A percentile compares a stretch with the other conserved stretches of the same genome.
phyloP scores from a whole-genome alignment of 2,329 filamentous ascomycete genomes.

The Botrytis sinoallii region DNA sequence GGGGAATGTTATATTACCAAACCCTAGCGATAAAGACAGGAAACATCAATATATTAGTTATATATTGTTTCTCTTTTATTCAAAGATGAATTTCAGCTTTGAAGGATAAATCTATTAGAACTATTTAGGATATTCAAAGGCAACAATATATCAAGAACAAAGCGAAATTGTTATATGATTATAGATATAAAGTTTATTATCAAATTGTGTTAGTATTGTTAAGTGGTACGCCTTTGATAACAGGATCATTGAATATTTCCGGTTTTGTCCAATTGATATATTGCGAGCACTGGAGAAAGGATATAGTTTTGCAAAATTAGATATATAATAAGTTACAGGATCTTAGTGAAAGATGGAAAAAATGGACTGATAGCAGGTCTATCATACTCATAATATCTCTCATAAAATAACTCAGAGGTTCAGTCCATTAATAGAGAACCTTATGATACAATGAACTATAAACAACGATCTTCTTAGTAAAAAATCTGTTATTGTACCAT shows the following conservation, averaged over 20 bases:
- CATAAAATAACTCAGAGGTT: not conserved
- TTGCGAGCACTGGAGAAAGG: not conserved
- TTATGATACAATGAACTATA: slow-evolving; percentile 4
- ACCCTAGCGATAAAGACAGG: not conserved
- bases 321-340: not conserved
- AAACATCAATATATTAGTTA: not conserved
- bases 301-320: not conserved
- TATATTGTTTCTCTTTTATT: not conserved
- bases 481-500: not conserved
- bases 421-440: not conserved
- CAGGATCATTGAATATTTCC: not conserved
- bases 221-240: slow-evolving; percentile 6
- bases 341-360: not conserved
- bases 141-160: not conserved
- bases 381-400: not conserved
- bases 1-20: not conserved
- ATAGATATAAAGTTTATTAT: not conserved
- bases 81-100: slow-evolving; percentile 4
- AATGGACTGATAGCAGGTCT: not conserved
- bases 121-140: not conserved
- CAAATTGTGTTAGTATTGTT: not conserved
- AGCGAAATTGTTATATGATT: not conserved
- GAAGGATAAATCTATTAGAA: not conserved
- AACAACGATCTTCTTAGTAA: not conserved
- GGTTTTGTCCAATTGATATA: not conserved